phyloP scores from a whole-genome alignment of 805 yeast genomes.

The Blastobotrys attinorum region DNA sequence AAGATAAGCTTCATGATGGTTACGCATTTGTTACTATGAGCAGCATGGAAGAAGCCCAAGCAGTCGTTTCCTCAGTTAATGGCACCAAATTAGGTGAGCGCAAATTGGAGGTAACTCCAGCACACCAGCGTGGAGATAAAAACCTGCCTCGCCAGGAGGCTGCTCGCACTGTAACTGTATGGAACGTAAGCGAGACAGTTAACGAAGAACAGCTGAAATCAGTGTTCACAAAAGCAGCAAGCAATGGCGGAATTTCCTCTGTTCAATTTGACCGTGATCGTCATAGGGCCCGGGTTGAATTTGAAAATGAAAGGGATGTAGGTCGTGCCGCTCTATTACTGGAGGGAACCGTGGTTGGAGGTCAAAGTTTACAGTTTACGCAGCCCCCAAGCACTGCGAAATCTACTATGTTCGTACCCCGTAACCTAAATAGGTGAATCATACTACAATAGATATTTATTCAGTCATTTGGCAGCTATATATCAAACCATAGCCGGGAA shows the following conservation, averaged over 20 bases:
- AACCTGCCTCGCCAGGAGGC: not conserved
- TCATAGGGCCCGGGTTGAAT: constrained; percentile 13
- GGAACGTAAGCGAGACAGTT: constrained; percentile 14
- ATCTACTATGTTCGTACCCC: not conserved
- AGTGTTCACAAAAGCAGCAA: constrained; percentile 9
- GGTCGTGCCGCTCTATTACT: constrained; percentile 15
- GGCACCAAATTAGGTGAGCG: constrained; percentile 39
- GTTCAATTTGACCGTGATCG: constrained; percentile 7
- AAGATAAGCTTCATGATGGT: constrained; percentile 43
- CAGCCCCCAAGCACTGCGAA: not conserved
- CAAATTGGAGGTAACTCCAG: constrained; percentile 36
- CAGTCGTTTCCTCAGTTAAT: constrained; percentile 37
- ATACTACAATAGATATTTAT: too few relatives aligned
- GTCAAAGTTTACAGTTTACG: not conserved
- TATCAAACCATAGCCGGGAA: too few relatives aligned
- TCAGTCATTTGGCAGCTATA: too few relatives aligned
- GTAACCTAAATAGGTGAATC: too few relatives aligned
- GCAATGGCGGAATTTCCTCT: constrained; percentile 10
- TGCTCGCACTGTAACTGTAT: constrained; percentile 8
- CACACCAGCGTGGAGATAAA: not conserved
- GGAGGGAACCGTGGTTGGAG: constrained; percentile 10
- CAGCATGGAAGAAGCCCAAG: constrained; percentile 37
- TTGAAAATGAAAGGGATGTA: constrained; percentile 9
- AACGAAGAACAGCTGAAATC: constrained; percentile 8
- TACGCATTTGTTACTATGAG: constrained; percentile 56